Conservation (phyloP, 129 eudicot genomes). For the Pseudognaphalium luteoalbum region DNA sequence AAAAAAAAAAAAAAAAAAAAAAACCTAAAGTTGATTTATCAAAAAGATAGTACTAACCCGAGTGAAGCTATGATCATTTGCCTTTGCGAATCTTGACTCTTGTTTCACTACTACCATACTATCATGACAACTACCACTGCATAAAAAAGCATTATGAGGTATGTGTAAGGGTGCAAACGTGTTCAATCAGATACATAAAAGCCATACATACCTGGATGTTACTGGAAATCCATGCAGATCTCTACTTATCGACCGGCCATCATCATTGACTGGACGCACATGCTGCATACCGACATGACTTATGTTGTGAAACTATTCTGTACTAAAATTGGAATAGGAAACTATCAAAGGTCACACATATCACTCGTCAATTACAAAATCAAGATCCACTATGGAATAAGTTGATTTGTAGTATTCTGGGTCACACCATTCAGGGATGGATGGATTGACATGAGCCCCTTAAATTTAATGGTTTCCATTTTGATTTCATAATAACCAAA, state of each 20-base stretch:
- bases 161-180: not conserved
- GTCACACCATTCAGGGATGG: not conserved
- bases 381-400: conserved; percentile 4
- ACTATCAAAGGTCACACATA: conserved; percentile 4
- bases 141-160: conserved; percentile 23
- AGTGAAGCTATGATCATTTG: conserved; percentile 68
- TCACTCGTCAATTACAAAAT: not conserved
- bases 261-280: conserved; percentile 81
- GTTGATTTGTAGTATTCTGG: not conserved
- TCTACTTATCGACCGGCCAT: conserved; percentile 74
- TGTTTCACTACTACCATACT: conserved; percentile 87
- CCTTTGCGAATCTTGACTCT: conserved; percentile 87
- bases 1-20: too few species aligned
- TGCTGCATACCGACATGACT: conserved; percentile 57
- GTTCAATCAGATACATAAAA: conserved; percentile 14
- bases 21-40: not conserved
- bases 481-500: not conserved
- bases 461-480: not conserved
- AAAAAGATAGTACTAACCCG: conserved; percentile 50
- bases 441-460: not conserved
- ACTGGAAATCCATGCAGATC: conserved; percentile 91
- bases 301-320: not conserved
- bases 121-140: conserved; percentile 84
- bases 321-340: not conserved
- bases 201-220: conserved; percentile 71